Evolutionary conservation across 352 stramenopile genomes (phyloP).

Genomic region (Globisporangium megalacanthum): DNA sequence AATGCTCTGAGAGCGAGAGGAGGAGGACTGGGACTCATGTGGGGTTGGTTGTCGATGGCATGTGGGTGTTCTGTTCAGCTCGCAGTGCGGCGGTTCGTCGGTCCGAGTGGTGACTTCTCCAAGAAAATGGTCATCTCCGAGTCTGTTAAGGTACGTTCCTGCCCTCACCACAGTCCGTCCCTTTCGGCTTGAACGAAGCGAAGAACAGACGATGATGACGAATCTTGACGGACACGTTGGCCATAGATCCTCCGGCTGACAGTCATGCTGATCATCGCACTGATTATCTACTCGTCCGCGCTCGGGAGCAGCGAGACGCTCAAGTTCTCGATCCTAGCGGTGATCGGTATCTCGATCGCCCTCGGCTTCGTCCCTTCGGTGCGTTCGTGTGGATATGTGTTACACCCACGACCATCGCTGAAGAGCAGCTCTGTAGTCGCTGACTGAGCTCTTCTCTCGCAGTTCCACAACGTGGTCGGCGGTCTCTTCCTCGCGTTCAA

Average conservation of each 20-base stretch:
- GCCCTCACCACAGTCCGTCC: not conserved
- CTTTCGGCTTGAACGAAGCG: too few species aligned
- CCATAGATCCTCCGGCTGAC: slow-evolving; percentile 68
- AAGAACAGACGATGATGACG: not conserved
- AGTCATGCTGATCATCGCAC: slow-evolving; percentile 66
- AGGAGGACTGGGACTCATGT: too few species aligned
- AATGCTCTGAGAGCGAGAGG: not conserved
- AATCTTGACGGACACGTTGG: not conserved
- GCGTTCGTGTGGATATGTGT: not conserved
- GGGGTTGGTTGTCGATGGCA: not conserved
- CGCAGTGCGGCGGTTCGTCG: slow-evolving; percentile 72
- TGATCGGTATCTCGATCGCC: slow-evolving; percentile 79
- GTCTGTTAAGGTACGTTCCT: slow-evolving; percentile 63
- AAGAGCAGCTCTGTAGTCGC: too few species aligned
- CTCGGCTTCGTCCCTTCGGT: slow-evolving; percentile 83
- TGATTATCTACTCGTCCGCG: slow-evolving; percentile 84
- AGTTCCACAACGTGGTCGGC: slow-evolving; percentile 84
- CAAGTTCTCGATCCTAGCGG: slow-evolving; percentile 80
- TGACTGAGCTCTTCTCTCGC: not conserved
- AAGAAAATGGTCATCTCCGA: slow-evolving; percentile 89
- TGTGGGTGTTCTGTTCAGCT: slow-evolving; percentile 30
- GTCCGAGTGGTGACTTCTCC: slow-evolving; percentile 72
- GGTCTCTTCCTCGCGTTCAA: slow-evolving; percentile 88
- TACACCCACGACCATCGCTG: too few species aligned
- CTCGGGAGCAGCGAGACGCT: slow-evolving; percentile 63